Conservation (phyloP, 495 filamentous ascomycete species). For the Friedmanniomyces simplex region DNA sequence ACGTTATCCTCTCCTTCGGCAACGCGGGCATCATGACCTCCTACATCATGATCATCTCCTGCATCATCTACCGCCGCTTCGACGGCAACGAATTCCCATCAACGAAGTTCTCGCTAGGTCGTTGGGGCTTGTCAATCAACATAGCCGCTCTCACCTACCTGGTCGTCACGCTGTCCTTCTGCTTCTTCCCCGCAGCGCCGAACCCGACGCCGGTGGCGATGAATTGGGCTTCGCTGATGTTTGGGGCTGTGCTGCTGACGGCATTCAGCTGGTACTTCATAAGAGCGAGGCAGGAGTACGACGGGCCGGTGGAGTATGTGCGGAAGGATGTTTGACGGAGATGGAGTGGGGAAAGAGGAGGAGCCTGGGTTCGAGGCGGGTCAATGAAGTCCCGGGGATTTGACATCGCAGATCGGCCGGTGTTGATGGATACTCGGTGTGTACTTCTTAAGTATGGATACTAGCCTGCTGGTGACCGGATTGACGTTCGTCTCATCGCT, state of each 20-base stretch:
- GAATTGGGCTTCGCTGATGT: background rate
- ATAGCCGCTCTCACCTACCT: conserved; percentile 34
- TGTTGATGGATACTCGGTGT: too few relatives aligned
- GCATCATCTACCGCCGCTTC: conserved; percentile 34
- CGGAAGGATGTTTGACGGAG: background rate
- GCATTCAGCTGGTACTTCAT: background rate
- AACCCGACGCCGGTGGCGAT: background rate
- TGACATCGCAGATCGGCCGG: too few relatives aligned
- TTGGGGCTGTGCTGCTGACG: background rate
- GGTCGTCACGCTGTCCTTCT: background rate
- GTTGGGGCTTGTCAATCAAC: conserved; percentile 34
- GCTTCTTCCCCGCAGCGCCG: background rate
- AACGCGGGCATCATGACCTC: conserved; percentile 37
- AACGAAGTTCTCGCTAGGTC: conserved; percentile 41
- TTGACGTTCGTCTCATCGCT: too few relatives aligned
- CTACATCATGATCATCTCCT: conserved; percentile 42
- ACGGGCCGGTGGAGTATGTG: background rate
- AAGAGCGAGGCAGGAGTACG: background rate
- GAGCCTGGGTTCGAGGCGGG: too few relatives aligned
- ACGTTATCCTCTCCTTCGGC: conserved; percentile 40
- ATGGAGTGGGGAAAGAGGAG: too few relatives aligned
- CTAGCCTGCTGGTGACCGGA: too few relatives aligned
- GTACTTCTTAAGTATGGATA: too few relatives aligned
- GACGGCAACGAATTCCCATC: conserved; percentile 31
- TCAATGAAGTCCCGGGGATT: too few relatives aligned